These are phyloP conservation scores for Mortierella sp. DNA, from an alignment of 371 early-diverging fungal genomes.

Conservation along the genomic window DNA sequence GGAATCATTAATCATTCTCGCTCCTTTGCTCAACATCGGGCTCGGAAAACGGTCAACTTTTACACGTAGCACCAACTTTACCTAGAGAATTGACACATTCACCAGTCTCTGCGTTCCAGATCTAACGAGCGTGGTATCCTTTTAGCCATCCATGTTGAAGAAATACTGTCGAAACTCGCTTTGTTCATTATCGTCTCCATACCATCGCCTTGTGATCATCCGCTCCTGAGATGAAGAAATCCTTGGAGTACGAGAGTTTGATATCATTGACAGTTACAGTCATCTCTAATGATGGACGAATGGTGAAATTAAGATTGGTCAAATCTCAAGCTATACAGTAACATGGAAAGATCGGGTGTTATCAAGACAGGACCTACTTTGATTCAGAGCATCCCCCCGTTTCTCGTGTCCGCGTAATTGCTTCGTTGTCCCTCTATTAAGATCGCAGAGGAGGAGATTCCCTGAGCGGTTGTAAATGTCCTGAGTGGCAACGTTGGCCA, in stretches of 20 bases:
- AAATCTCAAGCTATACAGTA: no score
- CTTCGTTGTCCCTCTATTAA: conserved; percentile 12
- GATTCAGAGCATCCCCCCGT: neutral
- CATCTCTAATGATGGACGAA: conserved; percentile 5
- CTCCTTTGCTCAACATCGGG: no score
- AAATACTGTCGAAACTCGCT: no score
- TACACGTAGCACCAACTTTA: no score
- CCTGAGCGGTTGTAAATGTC: conserved; percentile 47
- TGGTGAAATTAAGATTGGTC: neutral
- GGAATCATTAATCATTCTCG: no score
- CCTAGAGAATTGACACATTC: conserved; percentile 9
- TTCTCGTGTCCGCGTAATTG: conserved; percentile 30
- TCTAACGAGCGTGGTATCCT: no score
- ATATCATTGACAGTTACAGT: conserved; percentile 42
- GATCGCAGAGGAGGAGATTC: conserved; percentile 37
- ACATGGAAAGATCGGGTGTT: neutral
- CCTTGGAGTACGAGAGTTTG: conserved; percentile 34
- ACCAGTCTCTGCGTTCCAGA: conserved; percentile 47
- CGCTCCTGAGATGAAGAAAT: conserved; percentile 36
- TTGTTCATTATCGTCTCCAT: neutral
- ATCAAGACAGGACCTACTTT: conserved; percentile 3
- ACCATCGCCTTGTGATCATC: conserved; percentile 41
- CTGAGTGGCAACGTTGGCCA: conserved; percentile 44
- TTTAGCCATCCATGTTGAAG: no score
- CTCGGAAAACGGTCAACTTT: neutral